phyloP scores from a whole-genome alignment of 148 eudicot genomes.

The Chenopodium suecicum region DNA sequence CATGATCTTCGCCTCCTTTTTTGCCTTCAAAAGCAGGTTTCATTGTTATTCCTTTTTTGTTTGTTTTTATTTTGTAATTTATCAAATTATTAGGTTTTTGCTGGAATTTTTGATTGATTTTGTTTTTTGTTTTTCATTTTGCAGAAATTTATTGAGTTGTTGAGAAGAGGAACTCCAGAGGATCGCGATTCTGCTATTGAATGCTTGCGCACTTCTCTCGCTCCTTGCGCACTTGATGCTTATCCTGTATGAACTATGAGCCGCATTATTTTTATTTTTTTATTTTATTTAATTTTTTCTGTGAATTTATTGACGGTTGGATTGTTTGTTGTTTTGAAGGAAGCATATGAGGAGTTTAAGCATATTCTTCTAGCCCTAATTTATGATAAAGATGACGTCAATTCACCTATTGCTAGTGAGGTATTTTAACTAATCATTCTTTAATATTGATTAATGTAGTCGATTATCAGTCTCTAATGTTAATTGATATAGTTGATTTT shows the following conservation, averaged over 20 bases:
- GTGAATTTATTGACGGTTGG: background rate
- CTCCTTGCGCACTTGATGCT: constrained; percentile 93
- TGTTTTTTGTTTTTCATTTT: constrained; percentile 6
- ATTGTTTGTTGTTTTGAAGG: constrained; percentile 54
- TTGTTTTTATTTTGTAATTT: background rate
- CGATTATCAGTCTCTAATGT: too few species aligned
- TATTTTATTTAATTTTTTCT: background rate
- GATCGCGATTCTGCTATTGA: constrained; percentile 71
- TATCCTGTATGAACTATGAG: constrained; percentile 70
- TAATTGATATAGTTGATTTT: background rate
- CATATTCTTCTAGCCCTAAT: constrained; percentile 80
- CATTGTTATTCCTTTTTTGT: background rate
- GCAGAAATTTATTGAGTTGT: constrained; percentile 90
- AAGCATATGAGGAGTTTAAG: constrained; percentile 99
- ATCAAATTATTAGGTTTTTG: background rate
- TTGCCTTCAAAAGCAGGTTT: constrained; percentile 81
- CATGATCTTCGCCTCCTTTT: constrained; percentile 82
- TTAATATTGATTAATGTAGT: background rate
- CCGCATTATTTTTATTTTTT: background rate
- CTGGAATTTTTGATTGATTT: constrained; percentile 2
- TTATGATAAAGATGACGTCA: constrained; percentile 73
- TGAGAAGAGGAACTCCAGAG: constrained; percentile 77
- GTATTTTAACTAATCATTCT: constrained; percentile 25
- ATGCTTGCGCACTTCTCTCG: constrained; percentile 69
- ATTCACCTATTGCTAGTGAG: constrained; percentile 82